Base-by-base conservation (phyloP, 2,329 filamentous ascomycete species). In the Colletotrichum australisinense region DNA sequence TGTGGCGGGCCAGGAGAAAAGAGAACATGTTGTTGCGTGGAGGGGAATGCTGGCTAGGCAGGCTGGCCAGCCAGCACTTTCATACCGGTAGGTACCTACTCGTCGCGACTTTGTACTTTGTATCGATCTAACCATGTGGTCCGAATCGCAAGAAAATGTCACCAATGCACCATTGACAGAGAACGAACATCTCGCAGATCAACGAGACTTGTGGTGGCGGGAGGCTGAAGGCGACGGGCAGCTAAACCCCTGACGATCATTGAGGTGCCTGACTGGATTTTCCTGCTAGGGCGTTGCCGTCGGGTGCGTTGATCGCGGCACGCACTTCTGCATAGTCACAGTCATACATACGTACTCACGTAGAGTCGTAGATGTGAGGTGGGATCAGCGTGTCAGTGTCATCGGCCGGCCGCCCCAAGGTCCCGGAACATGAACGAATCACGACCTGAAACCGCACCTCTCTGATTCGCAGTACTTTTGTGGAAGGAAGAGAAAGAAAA, bases 221-320 rank as follows among this genome's bases (percentile, higher is more conserved):
- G 64, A 69, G 64, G 52, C 58, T 38, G 19, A 52, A 55, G 56
- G 30, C 42, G 52, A 63, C 14, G 63, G 38, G 30, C 52, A 38
- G 52, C 28, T 59, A 19, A 19, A 19, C 65, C 58, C 69, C 69
- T 71, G 69, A 62, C 63, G 69, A 71, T 67, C 63, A 62, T n/a
- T 26, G 26, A 46, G 28, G 58, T 59, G 19, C 55, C 64, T 26
- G 42, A 28, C 52, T 49, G 49, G n/a, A 14, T 59, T 35, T 24
- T 22, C 38, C 14, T 42, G 55, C 24, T 59, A 32, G 28, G 35
- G 63, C 63, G 53, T 35, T 19, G 19, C 12, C 35, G 42, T 58
- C 53, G 35, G 38, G 38, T 16, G 38, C 30, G 14, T 16, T 16
- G 12, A 42, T 42, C 16, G 38, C 9, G 32, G 32, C 38, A 42